Conservation (phyloP, 805 yeast species). For the Saccharomycopsis sp. region DNA sequence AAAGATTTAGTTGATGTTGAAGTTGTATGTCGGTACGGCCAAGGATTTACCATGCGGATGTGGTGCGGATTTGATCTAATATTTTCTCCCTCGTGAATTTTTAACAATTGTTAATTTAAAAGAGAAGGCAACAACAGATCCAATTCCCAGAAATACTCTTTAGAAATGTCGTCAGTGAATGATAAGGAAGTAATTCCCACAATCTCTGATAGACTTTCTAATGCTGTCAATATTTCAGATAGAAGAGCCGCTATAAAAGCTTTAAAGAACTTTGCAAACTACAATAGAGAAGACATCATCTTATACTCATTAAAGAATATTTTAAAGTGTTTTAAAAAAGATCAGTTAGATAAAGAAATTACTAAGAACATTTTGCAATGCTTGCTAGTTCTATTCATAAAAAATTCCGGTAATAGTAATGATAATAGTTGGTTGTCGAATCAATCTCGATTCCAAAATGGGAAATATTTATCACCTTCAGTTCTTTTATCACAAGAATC, state of each 20-base stretch:
- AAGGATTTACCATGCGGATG: too few relatives aligned
- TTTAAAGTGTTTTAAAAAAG: constrained; percentile 39
- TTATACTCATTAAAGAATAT: constrained; percentile 62
- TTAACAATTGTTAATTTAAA: too few relatives aligned
- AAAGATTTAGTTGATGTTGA: too few relatives aligned
- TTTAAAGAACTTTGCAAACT: constrained; percentile 77
- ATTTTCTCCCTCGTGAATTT: too few relatives aligned
- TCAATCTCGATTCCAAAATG: constrained; percentile 63
- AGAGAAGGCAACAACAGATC: too few relatives aligned
- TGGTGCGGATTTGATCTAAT: too few relatives aligned
- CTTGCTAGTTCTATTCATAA: constrained; percentile 64
- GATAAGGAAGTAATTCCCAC: constrained; percentile 71
- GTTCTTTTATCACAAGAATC: constrained; percentile 34
- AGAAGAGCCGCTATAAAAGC: constrained; percentile 87
- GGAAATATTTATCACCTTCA: constrained; percentile 70
- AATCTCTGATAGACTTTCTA: constrained; percentile 75
- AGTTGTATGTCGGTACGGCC: too few relatives aligned
- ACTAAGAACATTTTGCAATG: constrained; percentile 81
- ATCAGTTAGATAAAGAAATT: constrained; percentile 56
- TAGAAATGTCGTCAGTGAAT: constrained; percentile 14
- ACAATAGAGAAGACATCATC: constrained; percentile 82
- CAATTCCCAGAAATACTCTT: too few relatives aligned
- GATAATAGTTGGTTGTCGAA: constrained; percentile 61
- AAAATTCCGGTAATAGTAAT: constrained; percentile 33
- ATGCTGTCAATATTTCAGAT: constrained; percentile 74